Percentiles rank a stretch among this genome's conserved stretches.
Conservation (phyloP, 2,329 filamentous ascomycete species). For the Talaromyces albobiverticillius region DNA sequence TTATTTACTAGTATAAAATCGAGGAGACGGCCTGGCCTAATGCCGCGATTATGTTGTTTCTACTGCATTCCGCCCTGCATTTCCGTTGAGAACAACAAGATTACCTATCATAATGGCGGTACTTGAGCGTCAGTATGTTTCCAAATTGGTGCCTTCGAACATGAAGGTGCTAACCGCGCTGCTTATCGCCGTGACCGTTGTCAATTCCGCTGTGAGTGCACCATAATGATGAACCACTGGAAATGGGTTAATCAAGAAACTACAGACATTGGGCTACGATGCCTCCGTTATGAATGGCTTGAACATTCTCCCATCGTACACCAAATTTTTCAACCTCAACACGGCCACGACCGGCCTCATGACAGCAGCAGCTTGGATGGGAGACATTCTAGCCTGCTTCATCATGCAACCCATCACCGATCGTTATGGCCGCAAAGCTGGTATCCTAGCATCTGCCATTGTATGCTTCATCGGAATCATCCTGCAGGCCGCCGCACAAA, state of each 20-base stretch:
- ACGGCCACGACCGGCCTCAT: neutral
- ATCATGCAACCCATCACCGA: neutral
- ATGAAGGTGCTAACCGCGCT: neutral
- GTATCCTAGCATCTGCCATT: neutral
- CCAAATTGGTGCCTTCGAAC: neutral
- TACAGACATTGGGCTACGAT: slow-evolving; percentile 15
- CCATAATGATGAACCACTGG: too few species aligned
- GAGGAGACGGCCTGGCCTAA: too few species aligned
- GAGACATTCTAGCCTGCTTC: neutral
- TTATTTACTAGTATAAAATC: too few species aligned
- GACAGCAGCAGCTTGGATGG: neutral
- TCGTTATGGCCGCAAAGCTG: neutral
- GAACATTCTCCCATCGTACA: neutral
- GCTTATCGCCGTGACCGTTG: neutral
- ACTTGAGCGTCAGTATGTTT: slow-evolving; percentile 2
- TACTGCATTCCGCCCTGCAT: too few species aligned
- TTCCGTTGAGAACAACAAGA: too few species aligned
- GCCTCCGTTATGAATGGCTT: slow-evolving; percentile 11
- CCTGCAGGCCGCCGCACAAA: neutral
- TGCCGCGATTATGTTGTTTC: too few species aligned
- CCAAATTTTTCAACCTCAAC: neutral
- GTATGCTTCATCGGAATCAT: neutral
- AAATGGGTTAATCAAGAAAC: too few species aligned
- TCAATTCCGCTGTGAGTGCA: neutral
- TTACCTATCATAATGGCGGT: neutral